Evolutionary conservation across 177 flowering plant genomes (phyloP), one percentile per base, ranked within the genome.

Genomic region (Tripterygium wilfordii): DNA sequence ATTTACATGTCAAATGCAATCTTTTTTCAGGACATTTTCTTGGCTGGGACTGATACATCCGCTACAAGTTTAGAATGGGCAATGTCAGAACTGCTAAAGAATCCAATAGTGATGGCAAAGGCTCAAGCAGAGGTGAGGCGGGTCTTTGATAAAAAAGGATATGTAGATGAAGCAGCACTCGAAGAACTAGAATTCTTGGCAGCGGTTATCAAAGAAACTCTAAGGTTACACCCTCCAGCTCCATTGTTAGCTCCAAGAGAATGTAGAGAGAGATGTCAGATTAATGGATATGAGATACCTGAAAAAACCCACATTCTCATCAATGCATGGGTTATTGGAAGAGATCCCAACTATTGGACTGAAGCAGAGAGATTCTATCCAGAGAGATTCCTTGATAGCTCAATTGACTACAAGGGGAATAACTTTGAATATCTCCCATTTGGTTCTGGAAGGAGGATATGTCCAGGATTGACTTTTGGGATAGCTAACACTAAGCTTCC

Each of bases 241-340:
- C 76, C 80, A 42, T 22, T 67, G 33, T 42, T 74, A 17, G 18
- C 74, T 2, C 85, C 79, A 22, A 62, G 76, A 54, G 67, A 70
- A 45, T 37, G 55, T 20, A 42, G 42, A 1, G 70, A 72, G 35
- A 46, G 21, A 10, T 70, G 81, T 26, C 26, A 20, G 39, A 52
- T 78, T 2, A 33, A 65, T 19, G 76, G 77, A 27, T 75, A 65
- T 22, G 53, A 49, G n/a, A 67, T 75, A 29, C 78, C 80, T 5
- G 45, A 7, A 1, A 66, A 75, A 22, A 43, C 74, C 5, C 58
- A 51, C 23, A 63, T 67, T 2, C 39, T 72, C 4, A 30, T 75
- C 13, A 78, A 75, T 31, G 68, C 54, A 0, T 72, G 74, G 83
- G 74, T 72, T 6, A 72, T 78, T 1, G 64, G 58, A 3, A 65